phyloP scores from a whole-genome alignment of 805 yeast genomes.

The Kluyveromyces siamensis region DNA sequence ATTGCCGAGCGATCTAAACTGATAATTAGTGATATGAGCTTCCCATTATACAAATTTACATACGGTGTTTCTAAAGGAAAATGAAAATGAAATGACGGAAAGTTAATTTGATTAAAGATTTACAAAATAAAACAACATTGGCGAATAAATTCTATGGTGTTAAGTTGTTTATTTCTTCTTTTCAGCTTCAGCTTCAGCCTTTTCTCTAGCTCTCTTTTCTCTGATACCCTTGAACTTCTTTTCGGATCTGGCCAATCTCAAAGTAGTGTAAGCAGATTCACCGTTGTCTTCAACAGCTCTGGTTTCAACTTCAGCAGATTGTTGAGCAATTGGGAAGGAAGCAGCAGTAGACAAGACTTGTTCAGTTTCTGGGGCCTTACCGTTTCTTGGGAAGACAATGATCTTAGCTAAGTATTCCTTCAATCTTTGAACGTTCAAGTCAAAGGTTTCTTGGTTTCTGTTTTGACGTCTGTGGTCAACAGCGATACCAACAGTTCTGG shows the following conservation, averaged over 20 bases:
- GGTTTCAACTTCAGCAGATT: slow-evolving; percentile 62
- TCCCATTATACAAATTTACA: slow-evolving; percentile 28
- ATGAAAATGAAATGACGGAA: slow-evolving; percentile 5
- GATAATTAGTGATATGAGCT: slow-evolving; percentile 17
- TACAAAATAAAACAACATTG: slow-evolving; percentile 4
- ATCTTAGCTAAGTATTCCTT: slow-evolving; percentile 93
- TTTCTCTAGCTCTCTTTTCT: slow-evolving; percentile 94
- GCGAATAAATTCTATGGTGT: neutral
- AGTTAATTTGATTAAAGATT: slow-evolving; percentile 3
- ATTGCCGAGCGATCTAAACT: neutral
- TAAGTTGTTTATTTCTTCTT: slow-evolving; percentile 75
- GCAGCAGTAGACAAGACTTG: slow-evolving; percentile 70
- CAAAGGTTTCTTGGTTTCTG: slow-evolving; percentile 93
- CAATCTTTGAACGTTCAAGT: slow-evolving; percentile 91
- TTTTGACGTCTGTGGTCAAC: slow-evolving; percentile 99
- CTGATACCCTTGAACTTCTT: slow-evolving; percentile 92
- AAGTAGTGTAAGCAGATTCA: slow-evolving; percentile 86
- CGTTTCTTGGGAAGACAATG: slow-evolving; percentile 92
- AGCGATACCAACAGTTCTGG: slow-evolving; percentile 97
- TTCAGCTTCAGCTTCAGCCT: slow-evolving; percentile 99
- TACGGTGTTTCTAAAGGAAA: slow-evolving; percentile 16
- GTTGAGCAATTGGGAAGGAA: slow-evolving; percentile 87
- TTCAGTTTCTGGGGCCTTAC: slow-evolving; percentile 68
- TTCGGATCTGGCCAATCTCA: slow-evolving; percentile 90
- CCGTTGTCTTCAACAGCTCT: slow-evolving; percentile 77